phyloP scores from a whole-genome alignment of 2,329 filamentous ascomycete genomes.

The Fusarium compactum region DNA sequence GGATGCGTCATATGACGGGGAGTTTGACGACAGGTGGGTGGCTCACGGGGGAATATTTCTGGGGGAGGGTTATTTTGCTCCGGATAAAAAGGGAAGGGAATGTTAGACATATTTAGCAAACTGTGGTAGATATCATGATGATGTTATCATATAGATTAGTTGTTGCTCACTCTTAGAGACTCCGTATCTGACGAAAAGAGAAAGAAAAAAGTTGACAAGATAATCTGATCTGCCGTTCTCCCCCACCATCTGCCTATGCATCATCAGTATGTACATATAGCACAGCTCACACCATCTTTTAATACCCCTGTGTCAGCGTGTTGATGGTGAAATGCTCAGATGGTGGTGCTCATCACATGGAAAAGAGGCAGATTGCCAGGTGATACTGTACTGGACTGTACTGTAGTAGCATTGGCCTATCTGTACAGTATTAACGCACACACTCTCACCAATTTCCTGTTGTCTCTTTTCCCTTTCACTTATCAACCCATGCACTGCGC shows the following conservation, averaged over 20 bases:
- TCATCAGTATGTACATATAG: background rate
- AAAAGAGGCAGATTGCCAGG: slow-evolving; percentile 28
- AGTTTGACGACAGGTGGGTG: slow-evolving; percentile 27
- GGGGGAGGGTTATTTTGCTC: background rate
- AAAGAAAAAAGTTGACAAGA: slow-evolving; percentile 19
- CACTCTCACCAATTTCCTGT: slow-evolving; percentile 14
- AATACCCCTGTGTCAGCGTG: slow-evolving; percentile 23
- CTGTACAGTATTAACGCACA: background rate
- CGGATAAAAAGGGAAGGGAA: background rate
- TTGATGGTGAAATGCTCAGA: slow-evolving; percentile 36
- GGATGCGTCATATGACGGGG: slow-evolving; percentile 41
- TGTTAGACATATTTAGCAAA: background rate
- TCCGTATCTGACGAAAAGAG: background rate
- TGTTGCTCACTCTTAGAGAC: background rate
- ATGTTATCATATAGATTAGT: background rate
- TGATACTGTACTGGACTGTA: slow-evolving; percentile 13
- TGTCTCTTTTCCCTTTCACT: slow-evolving; percentile 22
- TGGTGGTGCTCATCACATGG: slow-evolving; percentile 39
- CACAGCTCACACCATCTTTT: slow-evolving; percentile 11
- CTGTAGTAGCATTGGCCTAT: background rate
- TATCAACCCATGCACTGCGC: slow-evolving; percentile 12
- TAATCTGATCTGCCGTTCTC: slow-evolving; percentile 36
- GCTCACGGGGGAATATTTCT: background rate
- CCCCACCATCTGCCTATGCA: slow-evolving; percentile 32
- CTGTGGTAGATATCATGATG: background rate